These are phyloP conservation scores for Cicer chorassanicum DNA, from an alignment of 306 rosid genomes.

Conservation along the genomic window DNA sequence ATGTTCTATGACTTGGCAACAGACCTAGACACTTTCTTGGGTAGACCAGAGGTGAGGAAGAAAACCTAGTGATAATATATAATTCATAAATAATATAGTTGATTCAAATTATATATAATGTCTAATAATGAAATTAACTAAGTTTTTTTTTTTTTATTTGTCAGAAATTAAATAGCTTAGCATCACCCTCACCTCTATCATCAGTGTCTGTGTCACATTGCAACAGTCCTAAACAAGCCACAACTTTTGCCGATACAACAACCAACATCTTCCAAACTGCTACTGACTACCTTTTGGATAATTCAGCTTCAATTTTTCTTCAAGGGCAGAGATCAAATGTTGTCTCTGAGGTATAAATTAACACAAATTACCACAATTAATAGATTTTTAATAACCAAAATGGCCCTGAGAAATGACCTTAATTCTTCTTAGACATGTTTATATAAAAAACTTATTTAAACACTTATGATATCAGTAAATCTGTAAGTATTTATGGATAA, in stretches of 20 bases:
- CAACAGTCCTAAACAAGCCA: conserved; percentile 56
- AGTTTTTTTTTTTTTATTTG: conserved; percentile 6
- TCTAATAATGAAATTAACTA: conserved; percentile 35
- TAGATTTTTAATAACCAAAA: neutral
- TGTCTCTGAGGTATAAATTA: conserved; percentile 55
- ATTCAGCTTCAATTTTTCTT: conserved; percentile 56
- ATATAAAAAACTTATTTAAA: no score
- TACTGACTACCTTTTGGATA: conserved; percentile 51
- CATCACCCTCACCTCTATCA: conserved; percentile 49
- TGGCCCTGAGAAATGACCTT: neutral
- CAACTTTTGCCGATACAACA: conserved; percentile 51
- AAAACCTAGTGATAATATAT: neutral
- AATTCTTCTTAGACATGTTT: no score
- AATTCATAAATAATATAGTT: neutral
- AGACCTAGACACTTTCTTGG: conserved; percentile 57
- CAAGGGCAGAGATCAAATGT: conserved; percentile 58
- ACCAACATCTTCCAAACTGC: conserved; percentile 43
- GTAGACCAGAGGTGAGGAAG: conserved; percentile 64
- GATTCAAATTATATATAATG: neutral
- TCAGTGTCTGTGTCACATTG: conserved; percentile 59
- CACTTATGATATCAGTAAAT: no score
- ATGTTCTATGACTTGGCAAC: conserved; percentile 66
- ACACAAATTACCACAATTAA: neutral
- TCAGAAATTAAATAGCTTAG: conserved; percentile 55
- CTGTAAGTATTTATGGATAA: no score